A percentile compares a stretch with the other conserved stretches of the same genome.
These are phyloP conservation scores for Verticillium tricorpus DNA, from an alignment of 2,329 filamentous ascomycete species.

Conservation along the genomic window DNA sequence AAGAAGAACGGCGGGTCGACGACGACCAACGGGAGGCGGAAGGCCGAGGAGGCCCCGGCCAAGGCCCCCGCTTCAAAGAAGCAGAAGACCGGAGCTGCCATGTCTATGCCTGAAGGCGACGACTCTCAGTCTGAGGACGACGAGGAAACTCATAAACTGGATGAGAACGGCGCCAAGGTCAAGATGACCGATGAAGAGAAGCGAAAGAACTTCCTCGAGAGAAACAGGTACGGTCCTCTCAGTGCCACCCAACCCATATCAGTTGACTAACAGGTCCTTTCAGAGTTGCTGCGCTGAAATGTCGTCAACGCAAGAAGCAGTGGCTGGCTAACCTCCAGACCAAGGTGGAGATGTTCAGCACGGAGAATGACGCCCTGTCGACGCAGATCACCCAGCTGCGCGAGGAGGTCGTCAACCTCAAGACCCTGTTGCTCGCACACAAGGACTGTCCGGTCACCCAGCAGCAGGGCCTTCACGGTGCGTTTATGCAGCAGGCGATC, in stretches of 20 bases:
- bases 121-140: constrained; percentile 27
- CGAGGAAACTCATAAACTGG: constrained; percentile 50
- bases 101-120: constrained; percentile 14
- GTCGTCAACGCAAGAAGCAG: constrained; percentile 96
- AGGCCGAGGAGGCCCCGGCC: constrained; percentile 61
- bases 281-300: constrained; percentile 94
- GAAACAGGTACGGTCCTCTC: constrained; percentile 71
- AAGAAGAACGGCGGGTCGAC: constrained; percentile 55
- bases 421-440: constrained; percentile 86
- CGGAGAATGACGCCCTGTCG: constrained; percentile 84
- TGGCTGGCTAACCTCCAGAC: constrained; percentile 93
- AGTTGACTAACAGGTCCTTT: constrained; percentile 15
- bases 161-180: constrained; percentile 52
- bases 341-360: constrained; percentile 90
- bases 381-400: constrained; percentile 78
- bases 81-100: constrained; percentile 52
- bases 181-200: constrained; percentile 99
- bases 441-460: constrained; percentile 95
- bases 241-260: not conserved
- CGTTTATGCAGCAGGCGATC: constrained; percentile 52
- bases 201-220: constrained; percentile 93
- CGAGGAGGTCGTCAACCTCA: constrained; percentile 92
- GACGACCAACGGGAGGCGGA: constrained; percentile 65
- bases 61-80: constrained; percentile 69
- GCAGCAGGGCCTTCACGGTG: constrained; percentile 67